Conservation (phyloP, 106 monocot species). For the Hemerocallis citrina region DNA sequence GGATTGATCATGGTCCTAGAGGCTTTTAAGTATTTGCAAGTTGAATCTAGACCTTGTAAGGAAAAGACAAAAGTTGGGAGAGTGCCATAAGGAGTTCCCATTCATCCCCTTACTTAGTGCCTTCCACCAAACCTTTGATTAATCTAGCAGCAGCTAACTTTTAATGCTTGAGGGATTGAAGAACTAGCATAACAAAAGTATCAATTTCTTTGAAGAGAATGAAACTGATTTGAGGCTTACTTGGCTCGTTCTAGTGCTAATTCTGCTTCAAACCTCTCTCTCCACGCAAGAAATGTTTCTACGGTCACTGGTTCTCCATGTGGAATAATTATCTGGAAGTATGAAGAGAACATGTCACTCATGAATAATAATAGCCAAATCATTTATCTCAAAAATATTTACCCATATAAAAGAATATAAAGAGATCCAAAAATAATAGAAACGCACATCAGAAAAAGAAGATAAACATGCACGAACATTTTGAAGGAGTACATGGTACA, state of each 20-base stretch:
- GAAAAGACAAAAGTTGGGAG: too few relatives aligned
- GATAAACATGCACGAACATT: neutral
- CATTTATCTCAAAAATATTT: neutral
- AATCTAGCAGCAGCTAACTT: too few relatives aligned
- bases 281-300: conserved; percentile 91
- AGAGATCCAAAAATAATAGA: neutral
- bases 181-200: too few relatives aligned
- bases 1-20: too few relatives aligned
- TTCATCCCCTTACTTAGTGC: too few relatives aligned
- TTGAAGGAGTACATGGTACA: too few relatives aligned
- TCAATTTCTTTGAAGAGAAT: too few relatives aligned
- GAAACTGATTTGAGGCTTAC: conserved; percentile 30
- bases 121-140: too few relatives aligned
- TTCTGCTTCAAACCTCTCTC: conserved; percentile 96
- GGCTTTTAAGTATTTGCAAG: too few relatives aligned
- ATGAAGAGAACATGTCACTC: neutral
- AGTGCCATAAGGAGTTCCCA: too few relatives aligned
- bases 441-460: neutral
- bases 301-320: conserved; percentile 96
- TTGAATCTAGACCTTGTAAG: too few relatives aligned
- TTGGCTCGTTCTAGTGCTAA: conserved; percentile 87
- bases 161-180: too few relatives aligned
- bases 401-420: neutral
- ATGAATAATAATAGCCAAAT: neutral
- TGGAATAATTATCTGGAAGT: conserved; percentile 66